Percentiles rank a stretch among this genome's conserved stretches.
phyloP scores from a whole-genome alignment of 352 stramenopile genomes.

The Globisporangium viniferum region DNA sequence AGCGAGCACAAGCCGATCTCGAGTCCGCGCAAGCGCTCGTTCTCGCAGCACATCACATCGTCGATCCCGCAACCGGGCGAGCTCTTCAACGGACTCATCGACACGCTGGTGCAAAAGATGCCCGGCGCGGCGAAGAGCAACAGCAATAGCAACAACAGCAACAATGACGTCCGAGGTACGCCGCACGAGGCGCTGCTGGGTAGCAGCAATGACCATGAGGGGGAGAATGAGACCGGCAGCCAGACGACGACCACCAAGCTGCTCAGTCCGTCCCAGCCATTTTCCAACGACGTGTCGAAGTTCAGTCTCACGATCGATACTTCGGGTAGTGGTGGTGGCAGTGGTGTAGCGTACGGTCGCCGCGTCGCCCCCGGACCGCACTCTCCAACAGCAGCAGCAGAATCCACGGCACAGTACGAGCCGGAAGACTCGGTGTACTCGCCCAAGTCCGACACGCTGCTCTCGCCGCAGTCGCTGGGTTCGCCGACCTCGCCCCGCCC shows the following conservation, averaged over 20 bases:
- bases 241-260: constrained; percentile 1
- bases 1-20: constrained; percentile 59
- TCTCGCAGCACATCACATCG: constrained; percentile 74
- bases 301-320: constrained; percentile 48
- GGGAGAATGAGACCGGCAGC: constrained; percentile 7
- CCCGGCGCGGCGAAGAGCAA: constrained; percentile 33
- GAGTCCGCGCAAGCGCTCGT: constrained; percentile 62
- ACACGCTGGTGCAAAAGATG: constrained; percentile 65
- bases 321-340: constrained; percentile 11
- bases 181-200: constrained; percentile 34
- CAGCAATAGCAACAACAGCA: constrained; percentile 12
- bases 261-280: constrained; percentile 24
- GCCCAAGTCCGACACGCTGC: constrained; percentile 51
- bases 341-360: constrained; percentile 1
- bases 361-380: constrained; percentile 7
- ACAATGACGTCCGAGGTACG: constrained; percentile 14
- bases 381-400: neutral
- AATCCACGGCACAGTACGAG: neutral
- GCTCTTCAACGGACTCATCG: constrained; percentile 64
- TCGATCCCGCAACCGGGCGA: constrained; percentile 65
- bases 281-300: constrained; percentile 25
- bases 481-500: constrained; percentile 55
- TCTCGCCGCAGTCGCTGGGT: constrained; percentile 53
- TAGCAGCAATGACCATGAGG: constrained; percentile 7
- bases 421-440: constrained; percentile 41